Conservation (phyloP, 495 filamentous ascomycete species). For the Letharia columbiana region DNA sequence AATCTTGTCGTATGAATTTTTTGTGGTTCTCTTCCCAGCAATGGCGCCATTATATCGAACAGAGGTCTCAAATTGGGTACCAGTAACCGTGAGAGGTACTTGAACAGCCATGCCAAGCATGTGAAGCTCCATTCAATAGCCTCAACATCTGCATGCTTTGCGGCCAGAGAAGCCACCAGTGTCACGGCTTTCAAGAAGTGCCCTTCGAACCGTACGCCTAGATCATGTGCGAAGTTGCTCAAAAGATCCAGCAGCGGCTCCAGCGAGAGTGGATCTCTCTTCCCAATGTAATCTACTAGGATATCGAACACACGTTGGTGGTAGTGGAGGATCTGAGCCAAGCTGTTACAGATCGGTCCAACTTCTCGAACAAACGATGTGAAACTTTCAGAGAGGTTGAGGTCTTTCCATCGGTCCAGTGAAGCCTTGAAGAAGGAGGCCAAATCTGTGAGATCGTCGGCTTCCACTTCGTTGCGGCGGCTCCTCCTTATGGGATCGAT, state of each 20-base stretch:
- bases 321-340: constrained; percentile 84
- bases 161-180: constrained; percentile 56
- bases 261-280: constrained; percentile 61
- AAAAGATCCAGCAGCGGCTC: constrained; percentile 80
- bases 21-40: constrained; percentile 74
- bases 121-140: constrained; percentile 95
- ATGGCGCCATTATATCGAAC: constrained; percentile 70
- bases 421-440: constrained; percentile 75
- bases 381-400: constrained; percentile 79
- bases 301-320: constrained; percentile 73
- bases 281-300: constrained; percentile 68
- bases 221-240: constrained; percentile 83
- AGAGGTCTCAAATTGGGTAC: constrained; percentile 78
- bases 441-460: constrained; percentile 52
- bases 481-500: constrained; percentile 87
- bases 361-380: constrained; percentile 63
- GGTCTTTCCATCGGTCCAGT: constrained; percentile 79
- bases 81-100: constrained; percentile 81
- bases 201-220: constrained; percentile 80
- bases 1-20: constrained; percentile 82
- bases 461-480: constrained; percentile 65
- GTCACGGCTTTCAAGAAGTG: constrained; percentile 66
- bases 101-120: constrained; percentile 91
- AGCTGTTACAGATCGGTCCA: constrained; percentile 69
- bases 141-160: constrained; percentile 57